These are phyloP conservation scores for Parathielavia appendiculata DNA, from an alignment of 495 filamentous ascomycete species.

Conservation along the genomic window DNA sequence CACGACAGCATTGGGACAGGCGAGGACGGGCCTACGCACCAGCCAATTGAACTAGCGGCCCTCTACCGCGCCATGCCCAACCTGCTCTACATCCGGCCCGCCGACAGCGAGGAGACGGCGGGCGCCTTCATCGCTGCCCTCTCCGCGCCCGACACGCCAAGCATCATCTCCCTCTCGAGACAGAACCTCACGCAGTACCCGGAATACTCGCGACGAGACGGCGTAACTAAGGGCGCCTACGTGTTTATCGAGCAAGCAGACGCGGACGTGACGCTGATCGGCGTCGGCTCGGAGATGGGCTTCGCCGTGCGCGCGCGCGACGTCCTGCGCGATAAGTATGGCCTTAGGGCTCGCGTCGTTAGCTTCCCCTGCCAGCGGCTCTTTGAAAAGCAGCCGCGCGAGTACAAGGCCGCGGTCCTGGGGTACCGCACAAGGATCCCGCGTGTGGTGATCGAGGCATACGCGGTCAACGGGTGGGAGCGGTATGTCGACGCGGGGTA, in stretches of 20 bases:
- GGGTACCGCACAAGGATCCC: slow-evolving; percentile 38
- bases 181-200: slow-evolving; percentile 23
- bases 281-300: slow-evolving; percentile 32
- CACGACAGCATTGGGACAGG: slow-evolving; percentile 57
- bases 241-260: slow-evolving; percentile 29
- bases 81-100: slow-evolving; percentile 53
- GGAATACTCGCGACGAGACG: slow-evolving; percentile 22
- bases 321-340: slow-evolving; percentile 15
- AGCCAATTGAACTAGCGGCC: slow-evolving; percentile 53
- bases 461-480: slow-evolving; percentile 54
- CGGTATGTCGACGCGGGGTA: slow-evolving; percentile 52
- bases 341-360: slow-evolving; percentile 45
- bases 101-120: slow-evolving; percentile 52
- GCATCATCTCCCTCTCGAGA: slow-evolving; percentile 31
- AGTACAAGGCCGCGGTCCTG: slow-evolving; percentile 42
- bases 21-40: slow-evolving; percentile 58
- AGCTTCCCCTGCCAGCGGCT: slow-evolving; percentile 52
- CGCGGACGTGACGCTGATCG: slow-evolving; percentile 32
- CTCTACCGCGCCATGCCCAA: slow-evolving; percentile 59
- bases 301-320: slow-evolving; percentile 29
- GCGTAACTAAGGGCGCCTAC: slow-evolving; percentile 31
- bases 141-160: slow-evolving; percentile 36
- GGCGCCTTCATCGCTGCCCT: slow-evolving; percentile 52
- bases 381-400: slow-evolving; percentile 47
- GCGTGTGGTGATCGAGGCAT: slow-evolving; percentile 52